Evolutionary conservation across 2,329 filamentous ascomycete genomes (phyloP), one percentile per base, ranked within the genome.

Genomic region (Ceratocystis colombiana): DNA sequence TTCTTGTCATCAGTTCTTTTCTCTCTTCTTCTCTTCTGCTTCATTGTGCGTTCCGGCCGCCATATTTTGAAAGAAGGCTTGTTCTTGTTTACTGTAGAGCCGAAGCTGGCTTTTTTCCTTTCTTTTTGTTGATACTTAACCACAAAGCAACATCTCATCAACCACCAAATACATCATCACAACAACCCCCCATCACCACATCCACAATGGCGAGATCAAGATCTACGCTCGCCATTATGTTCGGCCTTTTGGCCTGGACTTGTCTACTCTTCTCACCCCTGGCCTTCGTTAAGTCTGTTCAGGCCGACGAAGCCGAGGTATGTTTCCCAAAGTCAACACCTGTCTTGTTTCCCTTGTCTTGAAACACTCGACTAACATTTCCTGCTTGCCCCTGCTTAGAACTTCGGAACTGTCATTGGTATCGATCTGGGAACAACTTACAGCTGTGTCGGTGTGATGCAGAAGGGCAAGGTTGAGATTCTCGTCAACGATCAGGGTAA

Each of bases 391-490:
- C 20, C 44, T 53, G 44, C 53, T 22, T 25, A 68, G 68, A 87
- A 84, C 74, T 89, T 90, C 77, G 90, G 90, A 76, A 93, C 88
- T 73, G 90, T 96, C 72, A 92, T 96, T 73, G 91, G 91, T 85
- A 96, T 96, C 79, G 81, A 96, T 87, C 79, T 96, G 75, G 91
- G 91, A 79, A 96, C 91, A 64, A 96, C 91, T 71, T 86, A 86
- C 79, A 88, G 84, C 73, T 96, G 91, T 79, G 90, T 96, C 73
- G 91, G 89, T 88, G 90, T 96, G 76, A 96, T 96, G 90, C 88
- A 92, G 76, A 89, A 90, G 76, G 91, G 91, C 77, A 94, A 93
- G 79, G 90, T 96, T 72, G 90, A 96, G 75, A 96, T 96, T 80
- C 83, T 96, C 72, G 89, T 90, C 79, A 96, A 96, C 82, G 90